Evolutionary conservation across 1,284 basidiomycete species (phyloP).

Genomic region (Acaromyces ingoldii): DNA sequence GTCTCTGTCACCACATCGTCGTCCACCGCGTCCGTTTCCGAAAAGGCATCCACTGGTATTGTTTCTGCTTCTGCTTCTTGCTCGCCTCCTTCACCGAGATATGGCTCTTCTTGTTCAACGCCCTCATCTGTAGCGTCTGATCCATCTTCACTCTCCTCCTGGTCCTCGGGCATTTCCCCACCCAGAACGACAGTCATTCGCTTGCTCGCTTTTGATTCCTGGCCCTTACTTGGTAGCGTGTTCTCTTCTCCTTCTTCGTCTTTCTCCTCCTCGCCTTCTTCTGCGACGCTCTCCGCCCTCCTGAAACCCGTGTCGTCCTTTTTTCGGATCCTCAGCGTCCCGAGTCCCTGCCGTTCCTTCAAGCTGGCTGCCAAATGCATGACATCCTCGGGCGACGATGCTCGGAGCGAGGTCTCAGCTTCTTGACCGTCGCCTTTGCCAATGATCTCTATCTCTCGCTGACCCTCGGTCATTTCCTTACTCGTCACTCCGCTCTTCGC

Average conservation of each 20-base stretch:
- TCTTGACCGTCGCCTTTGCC: too few species aligned
- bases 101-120: constrained; percentile 10
- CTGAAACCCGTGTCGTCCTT: too few species aligned
- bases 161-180: constrained; percentile 31
- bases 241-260: background rate
- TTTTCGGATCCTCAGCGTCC: too few species aligned
- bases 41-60: background rate
- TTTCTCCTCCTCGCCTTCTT: background rate
- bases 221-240: too few species aligned
- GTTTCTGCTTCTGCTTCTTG: constrained; percentile 1
- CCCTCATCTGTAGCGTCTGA: constrained; percentile 2
- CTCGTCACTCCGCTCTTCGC: background rate
- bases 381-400: too few species aligned
- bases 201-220: constrained; percentile 12
- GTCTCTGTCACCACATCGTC: background rate
- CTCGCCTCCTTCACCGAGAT: background rate
- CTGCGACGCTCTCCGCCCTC: too few species aligned
- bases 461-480: background rate
- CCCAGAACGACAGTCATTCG: constrained; percentile 37
- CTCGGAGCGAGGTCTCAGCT: too few species aligned
- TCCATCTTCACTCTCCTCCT: constrained; percentile 8
- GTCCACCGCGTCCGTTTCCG: background rate
- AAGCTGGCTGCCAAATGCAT: too few species aligned
- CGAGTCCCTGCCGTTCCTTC: too few species aligned
- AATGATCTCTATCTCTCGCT: background rate